These are phyloP conservation scores for Lophiostoma macrostomum DNA, from an alignment of 495 filamentous ascomycete species.

Conservation along the genomic window DNA sequence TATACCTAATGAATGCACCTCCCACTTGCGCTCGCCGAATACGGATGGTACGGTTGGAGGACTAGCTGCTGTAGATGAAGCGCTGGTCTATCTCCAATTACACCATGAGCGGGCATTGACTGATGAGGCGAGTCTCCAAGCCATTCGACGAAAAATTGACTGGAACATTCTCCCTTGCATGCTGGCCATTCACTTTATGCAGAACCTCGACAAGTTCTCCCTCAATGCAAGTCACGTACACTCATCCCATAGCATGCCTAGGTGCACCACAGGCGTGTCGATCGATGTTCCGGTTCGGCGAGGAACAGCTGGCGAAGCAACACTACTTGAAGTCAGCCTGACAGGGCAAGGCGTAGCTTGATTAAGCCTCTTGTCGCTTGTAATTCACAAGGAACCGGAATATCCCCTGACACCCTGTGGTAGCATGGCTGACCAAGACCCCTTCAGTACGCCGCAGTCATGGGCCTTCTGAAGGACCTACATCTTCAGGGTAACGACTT, in stretches of 20 bases:
- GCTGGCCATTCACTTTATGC: background rate
- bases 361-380: too few species aligned
- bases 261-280: too few species aligned
- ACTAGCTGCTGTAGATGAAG: background rate
- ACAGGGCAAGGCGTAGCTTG: too few species aligned
- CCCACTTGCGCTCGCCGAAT: background rate
- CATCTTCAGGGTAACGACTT: slow-evolving; percentile 53
- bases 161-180: background rate
- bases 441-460: slow-evolving; percentile 55
- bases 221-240: background rate
- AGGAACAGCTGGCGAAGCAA: too few species aligned
- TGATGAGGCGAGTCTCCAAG: background rate
- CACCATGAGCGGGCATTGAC: background rate
- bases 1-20: too few species aligned
- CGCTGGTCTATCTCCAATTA: background rate
- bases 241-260: background rate
- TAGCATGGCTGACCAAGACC: too few species aligned
- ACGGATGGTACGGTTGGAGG: background rate
- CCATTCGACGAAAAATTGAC: background rate
- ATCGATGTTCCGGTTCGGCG: too few species aligned
- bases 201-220: slow-evolving; percentile 2
- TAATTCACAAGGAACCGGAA: too few species aligned
- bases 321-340: too few species aligned
- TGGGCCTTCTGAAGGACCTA: slow-evolving; percentile 53
- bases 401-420: too few species aligned